These are phyloP conservation scores for Prunus armeniaca DNA, from an alignment of 306 rosid genomes.

Conservation along the genomic window DNA sequence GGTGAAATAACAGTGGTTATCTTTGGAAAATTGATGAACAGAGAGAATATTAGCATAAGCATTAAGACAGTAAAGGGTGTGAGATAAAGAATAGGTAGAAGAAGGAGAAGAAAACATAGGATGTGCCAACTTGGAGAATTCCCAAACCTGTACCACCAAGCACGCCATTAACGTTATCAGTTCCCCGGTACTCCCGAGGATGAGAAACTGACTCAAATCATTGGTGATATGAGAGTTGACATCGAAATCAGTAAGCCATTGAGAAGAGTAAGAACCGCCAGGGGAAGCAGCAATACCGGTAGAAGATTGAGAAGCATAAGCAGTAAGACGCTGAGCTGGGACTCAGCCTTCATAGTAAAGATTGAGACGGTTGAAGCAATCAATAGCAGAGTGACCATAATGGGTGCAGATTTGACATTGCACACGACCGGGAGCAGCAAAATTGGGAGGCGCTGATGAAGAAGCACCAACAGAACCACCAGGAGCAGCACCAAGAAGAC, in stretches of 20 bases:
- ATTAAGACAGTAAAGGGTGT: not conserved
- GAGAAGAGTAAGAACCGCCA: no score
- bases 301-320: not conserved
- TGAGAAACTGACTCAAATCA: not conserved
- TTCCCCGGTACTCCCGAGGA: not conserved
- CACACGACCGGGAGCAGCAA: rapidly evolving
- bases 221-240: not conserved
- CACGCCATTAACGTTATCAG: not conserved
- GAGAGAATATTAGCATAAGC: not conserved
- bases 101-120: not conserved
- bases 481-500: not conserved
- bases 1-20: not conserved
- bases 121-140: not conserved
- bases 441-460: rapidly evolving
- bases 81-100: not conserved
- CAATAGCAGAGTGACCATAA: not conserved
- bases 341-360: not conserved
- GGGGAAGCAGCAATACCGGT: rapidly evolving
- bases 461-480: not conserved
- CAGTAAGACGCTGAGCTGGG: rapidly evolving
- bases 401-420: not conserved
- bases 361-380: not conserved
- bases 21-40: not conserved
- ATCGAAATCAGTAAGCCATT: not conserved
- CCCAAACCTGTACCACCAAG: not conserved